Conservation (phyloP, 257 asterid species). For the Lycium barbarum region DNA sequence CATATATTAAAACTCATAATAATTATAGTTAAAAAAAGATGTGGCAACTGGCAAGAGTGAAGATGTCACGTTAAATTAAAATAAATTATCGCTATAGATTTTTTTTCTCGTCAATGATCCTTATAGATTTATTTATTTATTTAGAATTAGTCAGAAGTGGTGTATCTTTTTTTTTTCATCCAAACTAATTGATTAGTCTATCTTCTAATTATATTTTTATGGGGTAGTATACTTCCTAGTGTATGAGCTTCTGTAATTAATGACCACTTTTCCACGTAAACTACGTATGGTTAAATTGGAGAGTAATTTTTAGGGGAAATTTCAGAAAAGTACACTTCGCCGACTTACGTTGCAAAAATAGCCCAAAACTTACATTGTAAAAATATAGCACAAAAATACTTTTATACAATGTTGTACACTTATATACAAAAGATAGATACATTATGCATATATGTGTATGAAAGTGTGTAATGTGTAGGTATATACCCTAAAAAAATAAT, state of each 20-base stretch:
- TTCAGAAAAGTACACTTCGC: too few species aligned
- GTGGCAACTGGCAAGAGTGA: conserved; percentile 1
- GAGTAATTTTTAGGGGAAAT: background rate
- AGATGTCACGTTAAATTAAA: conserved; percentile 13
- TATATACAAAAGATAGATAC: too few species aligned
- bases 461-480: too few species aligned
- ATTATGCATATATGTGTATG: too few species aligned
- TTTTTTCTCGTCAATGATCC: too few species aligned
- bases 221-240: background rate
- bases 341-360: too few species aligned
- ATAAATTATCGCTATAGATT: background rate
- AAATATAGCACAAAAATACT: too few species aligned
- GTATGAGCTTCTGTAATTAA: background rate
- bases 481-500: too few species aligned
- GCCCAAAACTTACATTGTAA: too few species aligned
- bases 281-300: background rate
- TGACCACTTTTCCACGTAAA: background rate
- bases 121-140: conserved; percentile 5
- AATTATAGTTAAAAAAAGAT: background rate
- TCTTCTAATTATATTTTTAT: background rate
- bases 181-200: background rate
- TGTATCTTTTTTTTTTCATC: background rate
- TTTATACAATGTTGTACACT: too few species aligned
- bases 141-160: background rate
- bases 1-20: background rate